Evolutionary conservation across 352 stramenopile genomes (phyloP).

Genomic region (Blastocystis sp.): DNA sequence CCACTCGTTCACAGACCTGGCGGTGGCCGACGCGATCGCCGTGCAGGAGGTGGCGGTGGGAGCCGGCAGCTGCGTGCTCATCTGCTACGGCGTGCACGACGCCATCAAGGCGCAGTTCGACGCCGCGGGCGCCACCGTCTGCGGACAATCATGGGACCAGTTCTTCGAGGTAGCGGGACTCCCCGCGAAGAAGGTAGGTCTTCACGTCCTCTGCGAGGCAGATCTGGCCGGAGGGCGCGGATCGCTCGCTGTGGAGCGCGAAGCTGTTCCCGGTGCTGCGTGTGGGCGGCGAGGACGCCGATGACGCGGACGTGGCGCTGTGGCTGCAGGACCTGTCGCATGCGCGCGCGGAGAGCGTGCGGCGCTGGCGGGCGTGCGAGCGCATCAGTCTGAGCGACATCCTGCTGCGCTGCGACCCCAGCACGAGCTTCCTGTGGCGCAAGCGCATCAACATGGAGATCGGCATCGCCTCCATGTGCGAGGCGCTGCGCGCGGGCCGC

Average conservation of each 20-base stretch:
- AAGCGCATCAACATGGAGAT: constrained; percentile 48
- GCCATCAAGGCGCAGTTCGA: constrained; percentile 52
- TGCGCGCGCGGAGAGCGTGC: background rate
- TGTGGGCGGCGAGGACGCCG: no score
- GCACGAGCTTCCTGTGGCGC: constrained; percentile 53
- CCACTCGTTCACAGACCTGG: constrained; percentile 22
- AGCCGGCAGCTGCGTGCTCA: background rate
- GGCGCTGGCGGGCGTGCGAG: constrained; percentile 48
- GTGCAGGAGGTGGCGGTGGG: constrained; percentile 45
- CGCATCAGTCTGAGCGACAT: constrained; percentile 57
- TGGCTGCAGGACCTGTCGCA: constrained; percentile 53
- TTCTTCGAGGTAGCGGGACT: constrained; percentile 55
- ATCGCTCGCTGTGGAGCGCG: constrained; percentile 53
- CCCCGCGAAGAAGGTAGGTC: background rate
- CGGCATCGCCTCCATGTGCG: constrained; percentile 10
- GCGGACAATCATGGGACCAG: constrained; percentile 46
- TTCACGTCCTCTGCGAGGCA: background rate
- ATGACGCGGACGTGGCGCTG: constrained; percentile 12
- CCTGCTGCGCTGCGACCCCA: constrained; percentile 27
- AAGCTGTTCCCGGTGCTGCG: constrained; percentile 55
- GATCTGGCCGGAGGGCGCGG: constrained; percentile 9
- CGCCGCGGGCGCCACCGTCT: background rate
- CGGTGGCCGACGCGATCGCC: constrained; percentile 9
- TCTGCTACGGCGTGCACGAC: constrained; percentile 48
- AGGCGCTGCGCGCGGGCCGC: constrained; percentile 12